Base-by-base conservation (phyloP, 1,139 yeast genomes). In the Barnettozyma hawaiiensis region DNA sequence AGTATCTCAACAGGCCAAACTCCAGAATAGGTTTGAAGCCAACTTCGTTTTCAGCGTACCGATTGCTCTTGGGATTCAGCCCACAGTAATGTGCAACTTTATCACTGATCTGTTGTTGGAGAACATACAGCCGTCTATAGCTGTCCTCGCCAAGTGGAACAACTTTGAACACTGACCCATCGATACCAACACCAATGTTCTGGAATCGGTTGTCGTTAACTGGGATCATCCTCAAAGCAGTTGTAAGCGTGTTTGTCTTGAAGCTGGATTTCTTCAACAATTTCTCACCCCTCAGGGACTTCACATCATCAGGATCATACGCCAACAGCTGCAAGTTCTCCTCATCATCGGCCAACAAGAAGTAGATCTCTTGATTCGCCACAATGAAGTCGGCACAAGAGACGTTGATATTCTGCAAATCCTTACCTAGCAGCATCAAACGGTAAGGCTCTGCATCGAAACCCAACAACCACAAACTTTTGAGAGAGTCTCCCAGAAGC, bases 401-500 rank as follows among this genome's bases (percentile, higher is more conserved):
- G 0, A 85, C 84, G 54, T 80, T 84, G 34, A 84, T 65, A 15
- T 72, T 63, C 26, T 77, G 73, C 31, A 77, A 70, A 59, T 90
- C 96, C 55, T 84, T 85, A 8, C 96, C 92, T 42, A 94, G 65
- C 50, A 76, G 64, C 21, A 86, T 71, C 82, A 92, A 80, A 50
- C 97, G 69, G 62, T 85, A 90, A 1, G 98, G 99, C 55, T 92
- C 97, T 3, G 95, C 92, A 59, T 90, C 96, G 63, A 89, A 90
- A 1, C 97, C 97, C 21, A 81, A 82, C 45, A 94, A 70, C 72
- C 92, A 81, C 7, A 87, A 70, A 51, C 95, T 84, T 52, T 85
- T 84, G 62, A 81, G 70, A 0, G 87, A 71, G 63, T 92, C 99
- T 16, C 95, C 96, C 22, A 89, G 63, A 2, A 87, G 54, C 22